Percentiles rank a stretch among this genome's conserved stretches.
These are phyloP conservation scores for Chlamydomonas eustigma DNA, from an alignment of 139 green algal species.

Conservation along the genomic window DNA sequence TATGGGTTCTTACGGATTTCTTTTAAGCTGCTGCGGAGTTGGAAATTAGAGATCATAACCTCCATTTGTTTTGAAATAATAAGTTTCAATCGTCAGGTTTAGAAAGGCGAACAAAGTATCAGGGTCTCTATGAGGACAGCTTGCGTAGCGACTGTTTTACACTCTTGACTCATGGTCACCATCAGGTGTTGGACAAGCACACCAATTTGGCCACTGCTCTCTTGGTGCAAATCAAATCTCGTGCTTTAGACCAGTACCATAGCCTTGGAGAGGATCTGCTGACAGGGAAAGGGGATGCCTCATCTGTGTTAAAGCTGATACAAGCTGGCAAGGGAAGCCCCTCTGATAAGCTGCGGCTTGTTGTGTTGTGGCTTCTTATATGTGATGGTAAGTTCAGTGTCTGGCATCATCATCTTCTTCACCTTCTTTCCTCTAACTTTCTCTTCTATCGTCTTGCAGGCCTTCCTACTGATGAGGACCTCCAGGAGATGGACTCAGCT, in stretches of 20 bases:
- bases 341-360: conserved; percentile 76
- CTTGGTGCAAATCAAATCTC: conserved; percentile 83
- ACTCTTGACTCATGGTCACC: too few species aligned
- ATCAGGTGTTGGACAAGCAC: conserved; percentile 96
- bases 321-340: conserved; percentile 48
- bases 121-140: too few species aligned
- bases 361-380: conserved; percentile 82
- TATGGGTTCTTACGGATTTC: too few species aligned
- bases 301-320: conserved; percentile 48
- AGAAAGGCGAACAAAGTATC: too few species aligned
- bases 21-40: too few species aligned
- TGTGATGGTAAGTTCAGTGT: conserved; percentile 25
- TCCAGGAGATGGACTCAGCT: conserved; percentile 47
- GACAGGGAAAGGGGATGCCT: conserved; percentile 65
- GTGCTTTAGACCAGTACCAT: conserved; percentile 81
- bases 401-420: neutral
- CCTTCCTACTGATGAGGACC: conserved; percentile 37
- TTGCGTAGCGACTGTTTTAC: too few species aligned
- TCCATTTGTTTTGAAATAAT: too few species aligned
- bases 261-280: conserved; percentile 74
- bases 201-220: conserved; percentile 91
- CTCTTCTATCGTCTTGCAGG: conserved; percentile 18
- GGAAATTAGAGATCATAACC: too few species aligned
- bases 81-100: too few species aligned
- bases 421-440: neutral